Evolutionary conservation across 805 yeast genomes (phyloP).

Genomic region (Diddensiella transvaalensis): DNA sequence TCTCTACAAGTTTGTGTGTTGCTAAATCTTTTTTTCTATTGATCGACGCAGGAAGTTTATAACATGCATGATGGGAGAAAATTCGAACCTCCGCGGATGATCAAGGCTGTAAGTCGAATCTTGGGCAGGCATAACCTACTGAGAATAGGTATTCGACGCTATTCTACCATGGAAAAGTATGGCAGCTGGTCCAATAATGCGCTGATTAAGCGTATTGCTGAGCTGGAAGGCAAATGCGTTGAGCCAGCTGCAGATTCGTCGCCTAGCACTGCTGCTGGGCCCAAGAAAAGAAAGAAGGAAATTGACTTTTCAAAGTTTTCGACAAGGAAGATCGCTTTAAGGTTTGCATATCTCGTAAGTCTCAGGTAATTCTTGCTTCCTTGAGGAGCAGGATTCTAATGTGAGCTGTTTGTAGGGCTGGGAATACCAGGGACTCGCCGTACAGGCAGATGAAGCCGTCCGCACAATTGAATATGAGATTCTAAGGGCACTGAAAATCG

Average conservation of each 20-base stretch:
- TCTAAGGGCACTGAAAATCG: constrained; percentile 63
- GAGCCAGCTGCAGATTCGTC: constrained; percentile 10
- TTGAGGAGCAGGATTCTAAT: not conserved
- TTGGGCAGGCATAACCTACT: not conserved
- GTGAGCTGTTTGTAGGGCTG: constrained; percentile 51
- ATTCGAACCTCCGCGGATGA: not conserved
- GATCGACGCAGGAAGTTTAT: no score
- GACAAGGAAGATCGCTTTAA: constrained; percentile 69
- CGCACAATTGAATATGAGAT: constrained; percentile 85
- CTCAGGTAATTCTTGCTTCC: not conserved
- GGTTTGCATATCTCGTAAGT: constrained; percentile 60
- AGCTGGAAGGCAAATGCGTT: constrained; percentile 46
- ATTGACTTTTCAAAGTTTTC: constrained; percentile 65
- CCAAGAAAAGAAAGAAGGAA: constrained; percentile 37
- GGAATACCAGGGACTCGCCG: constrained; percentile 88
- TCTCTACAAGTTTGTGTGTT: not conserved
- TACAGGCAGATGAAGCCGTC: constrained; percentile 65
- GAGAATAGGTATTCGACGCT: not conserved
- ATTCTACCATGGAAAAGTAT: constrained; percentile 33
- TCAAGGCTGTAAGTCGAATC: not conserved
- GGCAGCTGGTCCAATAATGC: constrained; percentile 62
- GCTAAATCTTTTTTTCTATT: no score
- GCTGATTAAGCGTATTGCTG: constrained; percentile 52
- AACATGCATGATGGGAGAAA: not conserved
- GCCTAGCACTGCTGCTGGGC: constrained; percentile 6